Evolutionary conservation across 768 basidiomycete species (phyloP).

Genomic region (Vishniacozyma victoriae): DNA sequence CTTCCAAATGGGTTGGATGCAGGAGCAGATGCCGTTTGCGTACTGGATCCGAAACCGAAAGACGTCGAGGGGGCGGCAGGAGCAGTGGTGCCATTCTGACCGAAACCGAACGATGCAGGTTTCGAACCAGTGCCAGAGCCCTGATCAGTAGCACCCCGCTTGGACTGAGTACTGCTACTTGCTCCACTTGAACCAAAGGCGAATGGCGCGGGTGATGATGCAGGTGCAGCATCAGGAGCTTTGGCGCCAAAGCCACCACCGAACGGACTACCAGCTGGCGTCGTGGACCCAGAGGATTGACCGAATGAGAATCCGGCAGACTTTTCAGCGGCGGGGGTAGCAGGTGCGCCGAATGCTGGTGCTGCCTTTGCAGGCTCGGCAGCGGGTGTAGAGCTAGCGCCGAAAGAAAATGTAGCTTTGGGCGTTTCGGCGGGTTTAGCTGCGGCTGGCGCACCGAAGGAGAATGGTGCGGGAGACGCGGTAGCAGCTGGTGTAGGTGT

Average conservation of each 20-base stretch:
- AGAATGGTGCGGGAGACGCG: constrained; percentile 5
- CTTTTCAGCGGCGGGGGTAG: constrained; percentile 4
- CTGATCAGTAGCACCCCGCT: no score
- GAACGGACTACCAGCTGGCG: background rate
- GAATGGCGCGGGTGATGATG: background rate
- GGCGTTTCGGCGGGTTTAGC: constrained; percentile 7
- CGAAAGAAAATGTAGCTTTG: constrained; percentile 13
- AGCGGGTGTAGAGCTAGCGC: background rate
- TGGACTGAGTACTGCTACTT: no score
- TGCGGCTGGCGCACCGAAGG: constrained; percentile 10
- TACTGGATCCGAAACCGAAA: constrained; percentile 1
- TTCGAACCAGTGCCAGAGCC: no score
- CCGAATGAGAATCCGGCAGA: constrained; percentile 1
- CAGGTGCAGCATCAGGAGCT: background rate
- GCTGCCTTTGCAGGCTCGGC: background rate
- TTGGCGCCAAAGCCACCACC: background rate
- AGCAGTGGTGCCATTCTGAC: constrained; percentile 2
- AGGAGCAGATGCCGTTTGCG: background rate
- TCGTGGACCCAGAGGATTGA: background rate
- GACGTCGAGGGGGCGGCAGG: constrained; percentile 3
- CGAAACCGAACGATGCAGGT: no score
- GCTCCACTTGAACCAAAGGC: background rate
- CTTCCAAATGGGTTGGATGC: constrained; percentile 13
- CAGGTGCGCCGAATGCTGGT: constrained; percentile 2
- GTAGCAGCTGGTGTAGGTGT: background rate